Conservation (phyloP, 768 basidiomycete genomes). For the Cubamyces sp. region DNA sequence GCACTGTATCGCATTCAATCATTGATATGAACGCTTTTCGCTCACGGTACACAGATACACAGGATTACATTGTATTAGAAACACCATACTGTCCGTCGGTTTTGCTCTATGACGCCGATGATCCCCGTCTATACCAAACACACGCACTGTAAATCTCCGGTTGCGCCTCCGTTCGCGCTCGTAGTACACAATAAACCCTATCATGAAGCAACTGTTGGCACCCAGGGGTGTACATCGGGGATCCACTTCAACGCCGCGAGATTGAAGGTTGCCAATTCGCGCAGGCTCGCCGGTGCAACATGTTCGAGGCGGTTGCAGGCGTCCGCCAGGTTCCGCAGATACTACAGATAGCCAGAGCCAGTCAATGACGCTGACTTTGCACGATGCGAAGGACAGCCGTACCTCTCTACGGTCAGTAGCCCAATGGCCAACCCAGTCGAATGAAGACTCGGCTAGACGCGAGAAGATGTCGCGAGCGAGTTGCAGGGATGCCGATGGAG, state of each 20-base stretch:
- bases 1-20: too few species aligned
- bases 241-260: constrained; percentile 27
- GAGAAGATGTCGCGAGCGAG: constrained; percentile 49
- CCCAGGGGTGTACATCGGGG: constrained; percentile 33
- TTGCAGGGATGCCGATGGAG: constrained; percentile 45
- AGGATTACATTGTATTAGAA: too few species aligned
- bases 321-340: constrained; percentile 35
- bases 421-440: constrained; percentile 21
- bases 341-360: constrained; percentile 36
- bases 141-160: too few species aligned
- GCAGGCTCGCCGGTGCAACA: constrained; percentile 17
- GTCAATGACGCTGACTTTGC: background rate
- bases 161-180: too few species aligned
- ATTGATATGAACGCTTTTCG: too few species aligned
- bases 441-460: constrained; percentile 2
- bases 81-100: too few species aligned
- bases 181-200: too few species aligned
- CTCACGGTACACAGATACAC: too few species aligned
- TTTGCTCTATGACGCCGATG: too few species aligned
- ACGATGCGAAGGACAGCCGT: constrained; percentile 9
- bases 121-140: too few species aligned
- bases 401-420: constrained; percentile 21
- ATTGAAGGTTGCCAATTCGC: constrained; percentile 26
- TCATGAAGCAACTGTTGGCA: constrained; percentile 19
- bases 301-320: constrained; percentile 25